Base-by-base conservation (phyloP, 2,329 filamentous ascomycete genomes). In the Colletotrichum sublineola region DNA sequence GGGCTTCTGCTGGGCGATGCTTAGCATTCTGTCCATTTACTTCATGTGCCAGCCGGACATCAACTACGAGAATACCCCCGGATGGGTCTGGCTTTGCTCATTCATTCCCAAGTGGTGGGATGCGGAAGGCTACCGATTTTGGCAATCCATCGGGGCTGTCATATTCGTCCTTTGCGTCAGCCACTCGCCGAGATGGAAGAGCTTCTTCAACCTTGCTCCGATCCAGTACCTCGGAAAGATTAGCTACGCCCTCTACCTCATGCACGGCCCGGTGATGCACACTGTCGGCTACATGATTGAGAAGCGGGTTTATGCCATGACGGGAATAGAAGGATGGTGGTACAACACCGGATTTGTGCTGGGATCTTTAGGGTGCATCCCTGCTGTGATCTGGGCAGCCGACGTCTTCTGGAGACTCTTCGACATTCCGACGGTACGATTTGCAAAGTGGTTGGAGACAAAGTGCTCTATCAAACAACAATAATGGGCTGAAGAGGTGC, bases 161-260 rank as follows among this genome's bases (percentile, higher is more conserved):
- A 71, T 89, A 2, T 86, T 90, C 69, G 84, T 90, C 6, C 80
- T 85, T 67, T 84, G 84, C 46, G 85, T 87, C 24, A 83, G 85
- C 33, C 83, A 86, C 66, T 85, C 85, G 5, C 77, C 79, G 2
- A 79, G 77, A 5, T 86, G 87, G 82, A 86, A 87, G 76, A 79
- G 81, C 24, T 80, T 89, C 68, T 89, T 90, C 79, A 86, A 86
- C 76, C 80, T 82, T 1, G 76, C 80, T 2, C 75, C 83, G 20
- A 81, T 89, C 3, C 88, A 90, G 76, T 91, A 91, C 78, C 81
- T 91, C 7, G 89, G 89, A 71, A 86, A 86, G 77, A 86, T 91
- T 75, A 90, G 87, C 64, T 91, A 89, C 77, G 86, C 88, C 62
- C 77, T 91, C 36, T 91, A 91, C 78, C 84, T 91, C 18, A 86